These are phyloP conservation scores for Cornus controversa DNA, from an alignment of 148 eudicot genomes.

Conservation along the genomic window DNA sequence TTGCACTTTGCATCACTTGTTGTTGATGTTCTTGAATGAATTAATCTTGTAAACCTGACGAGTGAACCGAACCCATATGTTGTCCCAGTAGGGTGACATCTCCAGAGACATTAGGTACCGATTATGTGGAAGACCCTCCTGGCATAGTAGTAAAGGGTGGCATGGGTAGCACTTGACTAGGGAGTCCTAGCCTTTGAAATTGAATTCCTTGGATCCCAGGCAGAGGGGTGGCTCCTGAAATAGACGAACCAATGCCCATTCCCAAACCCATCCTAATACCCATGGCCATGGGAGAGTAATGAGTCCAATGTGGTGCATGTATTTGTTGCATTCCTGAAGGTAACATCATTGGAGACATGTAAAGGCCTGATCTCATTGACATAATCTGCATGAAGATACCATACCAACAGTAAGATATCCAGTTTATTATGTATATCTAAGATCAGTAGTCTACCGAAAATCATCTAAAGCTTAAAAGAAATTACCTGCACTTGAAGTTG, in stretches of 20 bases:
- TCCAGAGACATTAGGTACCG: constrained; percentile 29
- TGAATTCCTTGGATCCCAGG: constrained; percentile 50
- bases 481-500: constrained; percentile 90
- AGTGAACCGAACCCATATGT: too few relatives aligned
- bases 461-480: background rate
- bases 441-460: too few relatives aligned
- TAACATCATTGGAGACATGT: constrained; percentile 87
- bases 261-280: constrained; percentile 57
- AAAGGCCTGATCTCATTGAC: constrained; percentile 89
- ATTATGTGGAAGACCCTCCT: constrained; percentile 24
- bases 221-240: constrained; percentile 38
- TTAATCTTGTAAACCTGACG: too few relatives aligned
- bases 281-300: constrained; percentile 62
- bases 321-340: constrained; percentile 73
- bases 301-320: constrained; percentile 65
- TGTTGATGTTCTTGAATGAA: too few relatives aligned
- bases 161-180: constrained; percentile 55
- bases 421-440: too few relatives aligned
- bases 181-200: constrained; percentile 48
- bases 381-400: constrained; percentile 53
- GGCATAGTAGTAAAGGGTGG: constrained; percentile 35
- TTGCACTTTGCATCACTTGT: too few relatives aligned
- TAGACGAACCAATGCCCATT: constrained; percentile 45
- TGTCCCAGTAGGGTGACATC: background rate
- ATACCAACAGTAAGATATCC: background rate